phyloP scores from a whole-genome alignment of 1,139 yeast genomes.

The Ogataea hybrid region DNA sequence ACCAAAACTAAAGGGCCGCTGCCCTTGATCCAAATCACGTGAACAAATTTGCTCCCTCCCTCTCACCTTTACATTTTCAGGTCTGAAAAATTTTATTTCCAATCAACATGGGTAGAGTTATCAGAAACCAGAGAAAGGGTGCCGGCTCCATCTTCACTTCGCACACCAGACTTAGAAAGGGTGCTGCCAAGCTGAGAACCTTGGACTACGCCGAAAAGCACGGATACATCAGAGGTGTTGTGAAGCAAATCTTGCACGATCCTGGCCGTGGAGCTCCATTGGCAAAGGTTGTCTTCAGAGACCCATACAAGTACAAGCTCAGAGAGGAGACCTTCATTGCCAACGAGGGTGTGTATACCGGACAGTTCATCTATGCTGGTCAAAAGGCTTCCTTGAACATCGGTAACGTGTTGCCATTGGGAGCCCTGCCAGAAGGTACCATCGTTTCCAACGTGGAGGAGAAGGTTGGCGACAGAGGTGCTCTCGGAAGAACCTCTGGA shows the following conservation, averaged over 20 bases:
- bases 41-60: background rate
- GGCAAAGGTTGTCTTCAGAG: slow-evolving; percentile 99
- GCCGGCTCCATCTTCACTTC: slow-evolving; percentile 99
- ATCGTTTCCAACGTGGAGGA: slow-evolving; percentile 98
- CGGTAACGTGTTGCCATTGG: slow-evolving; percentile 97
- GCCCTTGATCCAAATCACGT: slow-evolving; percentile 13
- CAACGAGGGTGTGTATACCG: slow-evolving; percentile 99
- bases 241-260: slow-evolving; percentile 97
- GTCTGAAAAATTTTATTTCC: slow-evolving; percentile 16
- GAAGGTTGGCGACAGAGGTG: slow-evolving; percentile 99
- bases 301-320: slow-evolving; percentile 97
- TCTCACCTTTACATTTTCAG: slow-evolving; percentile 1
- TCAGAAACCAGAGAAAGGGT: slow-evolving; percentile 99
- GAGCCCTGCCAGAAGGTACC: slow-evolving; percentile 99
- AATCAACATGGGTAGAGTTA: slow-evolving; percentile 80
- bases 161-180: slow-evolving; percentile 99
- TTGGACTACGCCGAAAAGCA: slow-evolving; percentile 99
- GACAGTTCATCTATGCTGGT: slow-evolving; percentile 99
- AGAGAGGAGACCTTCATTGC: slow-evolving; percentile 99
- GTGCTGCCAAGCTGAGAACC: slow-evolving; percentile 99
- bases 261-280: slow-evolving; percentile 99
- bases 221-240: slow-evolving; percentile 99
- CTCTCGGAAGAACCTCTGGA: slow-evolving; percentile 99
- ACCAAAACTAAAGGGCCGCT: background rate
- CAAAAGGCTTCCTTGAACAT: slow-evolving; percentile 96